Evolutionary conservation across 2,329 filamentous ascomycete species (phyloP), one percentile per base, ranked within the genome.

Genomic region (Monosporascus sp.): DNA sequence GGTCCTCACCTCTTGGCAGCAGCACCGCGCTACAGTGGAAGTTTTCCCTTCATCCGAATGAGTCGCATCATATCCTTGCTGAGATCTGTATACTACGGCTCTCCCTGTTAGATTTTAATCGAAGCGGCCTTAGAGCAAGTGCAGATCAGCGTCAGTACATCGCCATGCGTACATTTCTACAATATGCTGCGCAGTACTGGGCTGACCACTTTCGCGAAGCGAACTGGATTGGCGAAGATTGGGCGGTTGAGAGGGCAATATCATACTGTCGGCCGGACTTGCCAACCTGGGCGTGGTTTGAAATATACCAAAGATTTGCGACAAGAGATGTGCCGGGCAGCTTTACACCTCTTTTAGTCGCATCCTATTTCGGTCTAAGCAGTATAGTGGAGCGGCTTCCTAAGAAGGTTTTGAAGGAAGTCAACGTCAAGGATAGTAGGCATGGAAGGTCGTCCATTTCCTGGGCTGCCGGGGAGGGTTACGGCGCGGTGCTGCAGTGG

Each of bases 181-280:
- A 53, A 18, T 60, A 60, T n/a, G 43, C 58, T 8, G 53, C 48
- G 2, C 44, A 27, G 4, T 24, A 48, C 25, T 59, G 57, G 58
- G 24, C 38, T 15, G 11, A 9, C n/a, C 55, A 56, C 20, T 57
- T 45, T 45, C 54, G 52, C 20, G 20, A 38, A 25, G 53, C 49
- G 24, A 27, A 22, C 15, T 7, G 22, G 24, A 36, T 41, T 15
- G 22, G 7, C 1, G 9, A 38, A 45, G 25, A 41, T 4, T 46
- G 25, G 38, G 50, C 17, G 52, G 46, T 17, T 48, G 15, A 41
- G 4, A 31, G n/a, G 8, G 41, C 51, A 20, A 17, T 9, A 36
- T 37, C 43, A 45, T 52, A 48, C 24, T 11, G 27, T 31, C 27
- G 27, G 27, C 27, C 27, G 27, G 27, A 31, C 27, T 11, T 31